A percentile compares a stretch with the other conserved stretches of the same genome.
Conservation (phyloP, 1,284 basidiomycete genomes). For the Ustilago xerochloae region DNA sequence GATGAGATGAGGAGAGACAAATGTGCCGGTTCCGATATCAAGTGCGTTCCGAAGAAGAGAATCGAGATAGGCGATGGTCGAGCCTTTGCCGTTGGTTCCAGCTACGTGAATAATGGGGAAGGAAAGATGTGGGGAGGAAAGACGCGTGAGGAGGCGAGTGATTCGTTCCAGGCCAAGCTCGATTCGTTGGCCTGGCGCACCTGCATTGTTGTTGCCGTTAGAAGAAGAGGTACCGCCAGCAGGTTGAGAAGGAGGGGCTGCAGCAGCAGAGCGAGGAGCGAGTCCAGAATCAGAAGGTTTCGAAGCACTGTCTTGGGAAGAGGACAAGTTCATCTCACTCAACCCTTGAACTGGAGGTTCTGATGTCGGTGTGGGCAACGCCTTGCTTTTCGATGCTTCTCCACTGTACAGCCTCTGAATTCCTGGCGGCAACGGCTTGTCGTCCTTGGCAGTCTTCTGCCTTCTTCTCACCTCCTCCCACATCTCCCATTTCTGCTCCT, state of each 20-base stretch:
- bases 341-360: no score
- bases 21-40: constrained; percentile 78
- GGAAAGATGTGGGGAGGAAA: constrained; percentile 74
- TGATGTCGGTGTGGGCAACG: no score
- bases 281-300: neutral
- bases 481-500: constrained; percentile 56
- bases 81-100: constrained; percentile 98
- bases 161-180: constrained; percentile 83
- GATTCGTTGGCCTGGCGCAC: constrained; percentile 70
- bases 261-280: neutral
- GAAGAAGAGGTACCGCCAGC: neutral
- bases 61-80: constrained; percentile 83
- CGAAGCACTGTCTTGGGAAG: neutral
- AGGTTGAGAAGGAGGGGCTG: neutral
- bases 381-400: no score
- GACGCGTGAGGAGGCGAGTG: constrained; percentile 72
- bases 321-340: neutral
- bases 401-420: constrained; percentile 45
- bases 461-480: constrained; percentile 55
- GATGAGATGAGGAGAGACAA: constrained; percentile 92
- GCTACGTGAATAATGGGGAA: constrained; percentile 91
- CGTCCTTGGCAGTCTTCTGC: constrained; percentile 25
- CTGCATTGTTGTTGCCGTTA: constrained; percentile 7
- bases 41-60: constrained; percentile 75
- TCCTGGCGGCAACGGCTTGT: constrained; percentile 21